Evolutionary conservation across 2,329 filamentous ascomycete species (phyloP).

Genomic region (Ceratocystis eucalypticola): DNA sequence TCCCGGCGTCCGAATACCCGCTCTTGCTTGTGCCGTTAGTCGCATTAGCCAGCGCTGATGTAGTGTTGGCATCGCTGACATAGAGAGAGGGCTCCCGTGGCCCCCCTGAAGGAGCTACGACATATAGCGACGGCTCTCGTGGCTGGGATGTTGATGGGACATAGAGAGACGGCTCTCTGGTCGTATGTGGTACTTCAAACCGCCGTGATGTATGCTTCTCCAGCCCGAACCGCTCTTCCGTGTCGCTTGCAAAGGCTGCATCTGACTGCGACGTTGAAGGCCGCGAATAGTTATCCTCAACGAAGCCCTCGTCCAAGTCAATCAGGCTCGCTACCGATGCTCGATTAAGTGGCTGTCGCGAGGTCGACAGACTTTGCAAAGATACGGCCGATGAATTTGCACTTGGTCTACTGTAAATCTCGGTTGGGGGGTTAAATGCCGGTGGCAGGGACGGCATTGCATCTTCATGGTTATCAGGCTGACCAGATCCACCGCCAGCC

Average conservation of each 20-base stretch:
- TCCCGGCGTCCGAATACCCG: background rate
- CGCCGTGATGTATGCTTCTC: constrained; percentile 19
- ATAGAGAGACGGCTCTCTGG: constrained; percentile 18
- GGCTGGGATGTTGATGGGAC: constrained; percentile 7
- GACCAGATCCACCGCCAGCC: constrained; percentile 9
- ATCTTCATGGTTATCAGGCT: constrained; percentile 14
- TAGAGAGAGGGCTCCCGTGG: constrained; percentile 17
- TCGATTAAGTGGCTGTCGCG: constrained; percentile 23
- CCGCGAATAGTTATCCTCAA: constrained; percentile 16
- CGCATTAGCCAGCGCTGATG: background rate
- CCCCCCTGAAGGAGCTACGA: background rate
- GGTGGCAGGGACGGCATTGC: constrained; percentile 1
- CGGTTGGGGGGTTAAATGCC: constrained; percentile 5
- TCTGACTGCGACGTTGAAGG: constrained; percentile 21
- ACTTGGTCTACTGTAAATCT: constrained; percentile 17
- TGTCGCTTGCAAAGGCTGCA: constrained; percentile 18
- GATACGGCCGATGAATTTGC: constrained; percentile 9
- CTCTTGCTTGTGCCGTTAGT: background rate
- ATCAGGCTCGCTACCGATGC: constrained; percentile 28
- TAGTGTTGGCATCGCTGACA: constrained; percentile 13
- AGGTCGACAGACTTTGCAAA: constrained; percentile 1
- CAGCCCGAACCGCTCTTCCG: constrained; percentile 20
- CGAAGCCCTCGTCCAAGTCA: constrained; percentile 26
- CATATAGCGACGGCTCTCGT: constrained; percentile 15
- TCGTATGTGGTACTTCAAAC: constrained; percentile 13